These are phyloP conservation scores for Eurotiales sp. DNA, from an alignment of 2,329 filamentous ascomycete species.

Conservation along the genomic window DNA sequence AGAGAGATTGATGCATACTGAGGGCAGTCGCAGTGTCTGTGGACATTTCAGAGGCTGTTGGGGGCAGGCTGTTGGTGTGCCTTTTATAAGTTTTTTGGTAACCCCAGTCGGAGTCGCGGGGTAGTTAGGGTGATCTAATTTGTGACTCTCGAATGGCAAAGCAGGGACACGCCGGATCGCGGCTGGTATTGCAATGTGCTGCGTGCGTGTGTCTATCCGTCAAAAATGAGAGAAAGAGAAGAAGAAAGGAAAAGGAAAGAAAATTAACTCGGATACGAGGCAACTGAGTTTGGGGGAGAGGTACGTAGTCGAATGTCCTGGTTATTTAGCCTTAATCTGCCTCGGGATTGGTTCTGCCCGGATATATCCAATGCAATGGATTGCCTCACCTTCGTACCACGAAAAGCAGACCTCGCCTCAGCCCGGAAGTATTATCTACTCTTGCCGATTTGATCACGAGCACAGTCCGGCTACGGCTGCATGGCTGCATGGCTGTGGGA, in stretches of 20 bases:
- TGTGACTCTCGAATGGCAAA: conserved; percentile 5
- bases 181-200: neutral
- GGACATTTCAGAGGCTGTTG: conserved; percentile 1
- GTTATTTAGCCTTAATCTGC: no score
- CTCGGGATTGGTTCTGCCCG: no score
- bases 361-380: no score
- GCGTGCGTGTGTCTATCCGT: no score
- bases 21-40: conserved; percentile 3
- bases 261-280: neutral
- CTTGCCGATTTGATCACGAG: no score
- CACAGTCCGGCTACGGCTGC: no score
- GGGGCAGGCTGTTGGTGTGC: neutral
- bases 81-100: neutral
- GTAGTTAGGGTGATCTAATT: neutral
- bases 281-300: neutral
- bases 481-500: no score
- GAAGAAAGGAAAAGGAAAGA: conserved; percentile 2
- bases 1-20: conserved; percentile 9
- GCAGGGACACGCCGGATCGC: neutral
- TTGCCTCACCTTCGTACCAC: no score
- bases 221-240: no score
- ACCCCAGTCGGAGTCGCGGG: neutral
- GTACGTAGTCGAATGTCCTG: no score
- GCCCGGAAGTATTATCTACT: no score
- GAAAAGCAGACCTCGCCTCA: no score